phyloP scores from a whole-genome alignment of 257 asterid species.

The Ajuga chamaepitys region DNA sequence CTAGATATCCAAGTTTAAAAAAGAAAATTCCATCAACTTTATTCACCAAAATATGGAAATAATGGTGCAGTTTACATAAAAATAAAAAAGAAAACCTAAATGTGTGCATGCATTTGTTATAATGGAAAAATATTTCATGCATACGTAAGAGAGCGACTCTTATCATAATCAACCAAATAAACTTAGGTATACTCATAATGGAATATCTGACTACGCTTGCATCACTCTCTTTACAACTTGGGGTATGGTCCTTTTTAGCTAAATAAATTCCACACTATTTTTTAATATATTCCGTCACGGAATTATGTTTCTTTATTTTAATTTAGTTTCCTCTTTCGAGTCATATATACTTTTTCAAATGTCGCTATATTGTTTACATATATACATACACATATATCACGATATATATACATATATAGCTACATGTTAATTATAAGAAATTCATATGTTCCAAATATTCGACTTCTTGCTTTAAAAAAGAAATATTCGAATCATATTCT shows the following conservation, averaged over 20 bases:
- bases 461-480: no score
- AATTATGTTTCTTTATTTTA: neutral
- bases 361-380: neutral
- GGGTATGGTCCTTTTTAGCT: slow-evolving; percentile 13
- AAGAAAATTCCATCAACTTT: neutral
- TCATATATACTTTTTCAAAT: no score
- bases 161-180: slow-evolving; percentile 9
- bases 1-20: neutral
- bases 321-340: no score
- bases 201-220: slow-evolving; percentile 17
- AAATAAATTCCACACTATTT: neutral
- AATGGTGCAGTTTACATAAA: neutral
- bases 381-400: neutral
- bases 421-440: no score
- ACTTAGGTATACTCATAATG: neutral
- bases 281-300: neutral
- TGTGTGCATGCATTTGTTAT: slow-evolving; percentile 13
- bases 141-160: slow-evolving; percentile 3
- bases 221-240: slow-evolving; percentile 25
- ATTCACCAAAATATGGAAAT: slow-evolving; percentile 2
- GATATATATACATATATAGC: no score
- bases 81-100: neutral
- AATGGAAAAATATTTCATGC: neutral
- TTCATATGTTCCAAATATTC: no score
- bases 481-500: no score